Evolutionary conservation across 805 yeast genomes (phyloP).

Genomic region (Metschnikowia reukaufii): DNA sequence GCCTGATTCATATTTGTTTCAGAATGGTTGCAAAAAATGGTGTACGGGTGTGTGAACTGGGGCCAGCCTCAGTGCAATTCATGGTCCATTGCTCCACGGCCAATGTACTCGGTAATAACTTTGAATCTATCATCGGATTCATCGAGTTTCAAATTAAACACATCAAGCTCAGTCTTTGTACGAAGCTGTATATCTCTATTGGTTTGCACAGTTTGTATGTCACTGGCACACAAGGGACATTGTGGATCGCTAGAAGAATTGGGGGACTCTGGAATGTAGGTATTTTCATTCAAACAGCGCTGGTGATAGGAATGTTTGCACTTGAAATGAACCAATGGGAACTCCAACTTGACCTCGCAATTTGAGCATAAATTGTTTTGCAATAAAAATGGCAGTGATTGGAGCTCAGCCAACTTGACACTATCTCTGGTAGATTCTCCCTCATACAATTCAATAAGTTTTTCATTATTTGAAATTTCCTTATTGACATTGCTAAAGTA

Average conservation of each 20-base stretch:
- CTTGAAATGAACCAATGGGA: slow-evolving; percentile 79
- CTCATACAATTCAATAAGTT: slow-evolving; percentile 66
- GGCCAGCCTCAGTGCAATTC: slow-evolving; percentile 2
- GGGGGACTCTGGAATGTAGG: slow-evolving; percentile 23
- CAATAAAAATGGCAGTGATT: slow-evolving; percentile 47
- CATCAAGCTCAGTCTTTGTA: slow-evolving; percentile 59
- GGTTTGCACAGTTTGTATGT: slow-evolving; percentile 1
- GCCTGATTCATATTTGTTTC: slow-evolving; percentile 9
- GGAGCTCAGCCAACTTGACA: slow-evolving; percentile 51
- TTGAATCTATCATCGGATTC: slow-evolving; percentile 65
- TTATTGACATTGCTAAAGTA: slow-evolving; percentile 57
- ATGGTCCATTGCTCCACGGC: slow-evolving; percentile 79
- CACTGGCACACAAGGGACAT: slow-evolving; percentile 70
- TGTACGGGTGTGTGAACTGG: slow-evolving; percentile 10
- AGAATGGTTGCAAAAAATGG: slow-evolving; percentile 18
- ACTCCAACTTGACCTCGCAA: slow-evolving; percentile 65
- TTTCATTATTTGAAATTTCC: slow-evolving; percentile 68
- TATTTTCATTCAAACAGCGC: slow-evolving; percentile 62
- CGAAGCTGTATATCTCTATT: slow-evolving; percentile 53
- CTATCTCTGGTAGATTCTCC: slow-evolving; percentile 60
- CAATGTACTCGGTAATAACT: slow-evolving; percentile 76
- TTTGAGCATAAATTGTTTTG: slow-evolving; percentile 65
- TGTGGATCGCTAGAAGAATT: slow-evolving; percentile 11
- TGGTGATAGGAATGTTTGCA: slow-evolving; percentile 89
- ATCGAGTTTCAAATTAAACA: slow-evolving; percentile 58